Evolutionary conservation across 192 early-diverging fungal genomes (phyloP).

Genomic region (Linnemannia elongata): DNA sequence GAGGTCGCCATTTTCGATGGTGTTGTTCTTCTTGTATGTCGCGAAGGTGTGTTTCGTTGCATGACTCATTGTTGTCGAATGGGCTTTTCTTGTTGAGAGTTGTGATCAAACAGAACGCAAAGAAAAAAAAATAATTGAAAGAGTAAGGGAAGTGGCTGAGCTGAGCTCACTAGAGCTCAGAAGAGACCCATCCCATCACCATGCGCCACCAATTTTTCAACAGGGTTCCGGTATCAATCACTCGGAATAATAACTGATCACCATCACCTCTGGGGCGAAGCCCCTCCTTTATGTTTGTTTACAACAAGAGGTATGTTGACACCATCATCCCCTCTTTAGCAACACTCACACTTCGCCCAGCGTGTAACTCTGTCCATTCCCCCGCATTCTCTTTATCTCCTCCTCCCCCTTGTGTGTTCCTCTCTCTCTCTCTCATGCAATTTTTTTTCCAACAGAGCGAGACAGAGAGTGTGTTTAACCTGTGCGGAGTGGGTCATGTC

Average conservation of each 20-base stretch:
- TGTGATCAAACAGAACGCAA: conserved; percentile 5
- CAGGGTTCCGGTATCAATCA: neutral
- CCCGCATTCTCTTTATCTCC: neutral
- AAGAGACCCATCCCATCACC: neutral
- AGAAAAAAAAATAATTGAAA: neutral
- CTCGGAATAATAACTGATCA: too few relatives aligned
- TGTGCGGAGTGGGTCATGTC: neutral
- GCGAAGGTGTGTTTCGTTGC: conserved; percentile 14
- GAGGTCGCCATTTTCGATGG: conserved; percentile 81
- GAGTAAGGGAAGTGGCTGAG: neutral
- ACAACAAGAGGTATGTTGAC: too few relatives aligned
- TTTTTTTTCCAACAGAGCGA: too few relatives aligned
- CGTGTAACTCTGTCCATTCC: neutral
- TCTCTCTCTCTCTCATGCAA: neutral
- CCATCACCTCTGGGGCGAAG: too few relatives aligned
- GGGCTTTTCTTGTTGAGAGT: neutral
- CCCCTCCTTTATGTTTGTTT: too few relatives aligned
- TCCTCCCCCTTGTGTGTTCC: neutral
- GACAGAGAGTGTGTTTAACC: neutral
- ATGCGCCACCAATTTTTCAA: conserved; percentile 6
- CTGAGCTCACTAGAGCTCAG: neutral
- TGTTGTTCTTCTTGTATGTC: conserved; percentile 42
- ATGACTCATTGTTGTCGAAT: conserved; percentile 4
- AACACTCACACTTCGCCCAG: too few relatives aligned
- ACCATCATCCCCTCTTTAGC: too few relatives aligned